Conservation (phyloP, 2,329 filamentous ascomycete species). For the Cladorrhinum sp. region DNA sequence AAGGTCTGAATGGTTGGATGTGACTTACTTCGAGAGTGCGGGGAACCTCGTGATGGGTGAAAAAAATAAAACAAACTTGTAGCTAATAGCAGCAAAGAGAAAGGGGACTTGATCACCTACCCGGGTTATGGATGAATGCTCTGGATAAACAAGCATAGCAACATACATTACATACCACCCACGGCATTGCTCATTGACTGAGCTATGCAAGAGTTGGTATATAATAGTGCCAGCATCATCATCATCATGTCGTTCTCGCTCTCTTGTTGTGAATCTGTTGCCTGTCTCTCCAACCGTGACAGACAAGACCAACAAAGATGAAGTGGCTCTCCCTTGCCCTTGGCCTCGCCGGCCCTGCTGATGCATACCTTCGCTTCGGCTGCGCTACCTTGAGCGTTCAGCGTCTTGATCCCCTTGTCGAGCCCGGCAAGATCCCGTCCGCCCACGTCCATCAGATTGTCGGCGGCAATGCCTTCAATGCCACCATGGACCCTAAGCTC, state of each 20-base stretch:
- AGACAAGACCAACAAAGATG: constrained; percentile 17
- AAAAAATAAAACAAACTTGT: neutral
- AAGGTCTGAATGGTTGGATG: neutral
- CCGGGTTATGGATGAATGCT: neutral
- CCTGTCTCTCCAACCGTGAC: neutral
- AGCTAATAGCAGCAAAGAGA: too few species aligned
- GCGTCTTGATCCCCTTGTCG: constrained; percentile 27
- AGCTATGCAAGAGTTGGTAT: neutral
- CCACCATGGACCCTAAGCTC: constrained; percentile 22
- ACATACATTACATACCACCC: neutral
- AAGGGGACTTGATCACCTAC: neutral
- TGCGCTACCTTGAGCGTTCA: constrained; percentile 30
- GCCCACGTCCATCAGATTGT: constrained; percentile 28
- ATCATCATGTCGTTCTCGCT: neutral
- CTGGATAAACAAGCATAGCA: neutral
- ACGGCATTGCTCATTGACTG: neutral
- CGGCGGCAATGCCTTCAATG: constrained; percentile 29
- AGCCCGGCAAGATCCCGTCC: constrained; percentile 26
- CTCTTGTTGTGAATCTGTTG: neutral
- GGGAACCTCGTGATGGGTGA: neutral
- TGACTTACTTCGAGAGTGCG: neutral
- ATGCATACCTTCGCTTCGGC: constrained; percentile 30
- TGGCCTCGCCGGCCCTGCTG: constrained; percentile 16
- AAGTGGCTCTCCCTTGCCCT: constrained; percentile 15
- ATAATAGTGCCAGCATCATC: neutral